Percentiles rank a stretch among this genome's conserved stretches.
Evolutionary conservation across 2,329 filamentous ascomycete genomes (phyloP).

Genomic region (Colletotrichum cuscutae): DNA sequence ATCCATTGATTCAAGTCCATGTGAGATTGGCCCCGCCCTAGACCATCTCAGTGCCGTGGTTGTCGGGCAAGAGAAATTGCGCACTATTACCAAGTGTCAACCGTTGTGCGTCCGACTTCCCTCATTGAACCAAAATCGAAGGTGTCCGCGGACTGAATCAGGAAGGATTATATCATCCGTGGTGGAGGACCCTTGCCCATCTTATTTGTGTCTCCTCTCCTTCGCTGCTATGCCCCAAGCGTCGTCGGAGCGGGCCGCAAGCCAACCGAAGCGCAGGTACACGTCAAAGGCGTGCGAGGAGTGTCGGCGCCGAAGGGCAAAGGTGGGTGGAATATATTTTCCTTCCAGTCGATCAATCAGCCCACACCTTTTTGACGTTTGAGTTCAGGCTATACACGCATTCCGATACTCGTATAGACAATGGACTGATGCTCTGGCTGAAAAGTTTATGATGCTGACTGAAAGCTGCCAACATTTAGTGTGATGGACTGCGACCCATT

Average conservation of each 20-base stretch:
- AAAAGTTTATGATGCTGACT: neutral
- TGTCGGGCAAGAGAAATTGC: neutral
- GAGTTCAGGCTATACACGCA: too few species aligned
- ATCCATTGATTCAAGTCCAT: neutral
- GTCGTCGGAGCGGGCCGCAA: constrained; percentile 23
- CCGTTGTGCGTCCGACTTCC: neutral
- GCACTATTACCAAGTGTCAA: neutral
- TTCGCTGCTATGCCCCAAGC: constrained; percentile 17
- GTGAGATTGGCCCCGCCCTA: constrained; percentile 17
- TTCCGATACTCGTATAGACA: neutral
- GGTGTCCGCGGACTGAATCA: neutral
- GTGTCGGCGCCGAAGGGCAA: constrained; percentile 48
- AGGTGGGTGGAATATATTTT: constrained; percentile 39
- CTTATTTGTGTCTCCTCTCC: neutral
- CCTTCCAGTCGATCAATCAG: neutral
- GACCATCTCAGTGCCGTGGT: neutral
- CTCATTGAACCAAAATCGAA: neutral
- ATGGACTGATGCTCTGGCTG: neutral
- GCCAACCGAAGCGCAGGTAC: constrained; percentile 36
- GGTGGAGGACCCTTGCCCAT: constrained; percentile 17
- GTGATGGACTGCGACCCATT: constrained; percentile 45
- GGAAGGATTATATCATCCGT: neutral
- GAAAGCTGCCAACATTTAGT: constrained; percentile 37
- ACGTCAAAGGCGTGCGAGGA: constrained; percentile 46
- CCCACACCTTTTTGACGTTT: neutral